Evolutionary conservation across 495 filamentous ascomycete species (phyloP).

Genomic region (Extremus antarcticus): DNA sequence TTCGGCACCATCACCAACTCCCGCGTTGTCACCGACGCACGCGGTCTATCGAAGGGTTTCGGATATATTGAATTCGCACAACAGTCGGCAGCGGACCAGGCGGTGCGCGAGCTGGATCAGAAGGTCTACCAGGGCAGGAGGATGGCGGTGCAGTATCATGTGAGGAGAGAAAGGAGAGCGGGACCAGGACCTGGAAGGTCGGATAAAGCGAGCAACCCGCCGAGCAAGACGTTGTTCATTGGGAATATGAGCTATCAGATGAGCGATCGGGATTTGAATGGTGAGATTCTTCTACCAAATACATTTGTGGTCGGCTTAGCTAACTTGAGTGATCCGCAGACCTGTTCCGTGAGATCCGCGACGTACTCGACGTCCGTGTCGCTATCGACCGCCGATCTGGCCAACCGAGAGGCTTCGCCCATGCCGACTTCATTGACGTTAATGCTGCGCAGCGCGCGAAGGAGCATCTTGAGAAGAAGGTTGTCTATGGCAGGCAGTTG

Average conservation of each 20-base stretch:
- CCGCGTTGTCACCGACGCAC: constrained; percentile 53
- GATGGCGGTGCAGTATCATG: constrained; percentile 47
- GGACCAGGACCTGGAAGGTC: not conserved
- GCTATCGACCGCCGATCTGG: constrained; percentile 84
- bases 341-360: constrained; percentile 60
- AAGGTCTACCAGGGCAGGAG: constrained; percentile 72
- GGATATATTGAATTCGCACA: constrained; percentile 62
- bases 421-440: constrained; percentile 70
- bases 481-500: constrained; percentile 55
- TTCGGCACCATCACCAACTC: constrained; percentile 36
- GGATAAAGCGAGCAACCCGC: constrained; percentile 25
- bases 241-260: constrained; percentile 87
- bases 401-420: constrained; percentile 77
- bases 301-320: not conserved
- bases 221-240: constrained; percentile 65
- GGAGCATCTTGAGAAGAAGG: constrained; percentile 44
- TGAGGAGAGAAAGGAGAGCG: constrained; percentile 3
- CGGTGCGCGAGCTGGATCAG: constrained; percentile 54
- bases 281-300: too few species aligned
- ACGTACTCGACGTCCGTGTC: constrained; percentile 72
- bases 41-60: constrained; percentile 85
- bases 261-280: constrained; percentile 75
- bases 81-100: constrained; percentile 44
- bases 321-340: constrained; percentile 18
- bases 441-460: constrained; percentile 47